Evolutionary conservation across 2,329 filamentous ascomycete species (phyloP), one percentile per base, ranked within the genome.

Genomic region (Colletotrichum liriopes): DNA sequence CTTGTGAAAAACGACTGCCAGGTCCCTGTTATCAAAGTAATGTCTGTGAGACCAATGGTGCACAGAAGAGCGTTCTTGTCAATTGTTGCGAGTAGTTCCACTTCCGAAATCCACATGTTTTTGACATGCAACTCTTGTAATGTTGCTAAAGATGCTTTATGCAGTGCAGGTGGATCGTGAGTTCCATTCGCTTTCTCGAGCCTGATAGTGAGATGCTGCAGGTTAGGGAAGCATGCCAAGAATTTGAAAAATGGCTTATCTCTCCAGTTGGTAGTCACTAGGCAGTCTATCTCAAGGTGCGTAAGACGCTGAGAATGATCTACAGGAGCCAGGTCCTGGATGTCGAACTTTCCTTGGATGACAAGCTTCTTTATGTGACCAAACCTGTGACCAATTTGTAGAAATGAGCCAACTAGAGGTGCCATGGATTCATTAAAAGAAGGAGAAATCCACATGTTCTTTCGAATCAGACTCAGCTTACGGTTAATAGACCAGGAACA

Each of bases 371-470:
- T 32, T 14, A 54, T 54, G 12, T 51, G 60, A 51, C 29, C 29
- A 39, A 62, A 62, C 32, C 5, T 52, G 3, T 41, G 2, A 39
- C 60, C 51, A 5, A 62, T 20, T 29, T n/a, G 16, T 16, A 62
- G 60, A 20, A 62, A 62, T n/a, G 60, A 9, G 20, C 45, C 8
- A 3, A 62, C 23, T 7, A 62, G 35, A 52, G 60, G 60, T 11
- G 60, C 60, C 16, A 62, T 62, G 2, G 60, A 52, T 26, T 62
- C n/a, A 16, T 62, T 62, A 8, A 51, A 62, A 29, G 60, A 52
- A 51, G 60, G 60, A 23, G 60, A 62, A 37, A 62, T 62, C 45
- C n/a, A 62, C n/a, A 62, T 62, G 9, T 54, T 54, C 26, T 32
- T 54, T 35, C 51, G 12, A 16, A 54, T 29, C 7, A 2, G 26